phyloP scores from a whole-genome alignment of 805 yeast genomes.

The Pichia heedii region DNA sequence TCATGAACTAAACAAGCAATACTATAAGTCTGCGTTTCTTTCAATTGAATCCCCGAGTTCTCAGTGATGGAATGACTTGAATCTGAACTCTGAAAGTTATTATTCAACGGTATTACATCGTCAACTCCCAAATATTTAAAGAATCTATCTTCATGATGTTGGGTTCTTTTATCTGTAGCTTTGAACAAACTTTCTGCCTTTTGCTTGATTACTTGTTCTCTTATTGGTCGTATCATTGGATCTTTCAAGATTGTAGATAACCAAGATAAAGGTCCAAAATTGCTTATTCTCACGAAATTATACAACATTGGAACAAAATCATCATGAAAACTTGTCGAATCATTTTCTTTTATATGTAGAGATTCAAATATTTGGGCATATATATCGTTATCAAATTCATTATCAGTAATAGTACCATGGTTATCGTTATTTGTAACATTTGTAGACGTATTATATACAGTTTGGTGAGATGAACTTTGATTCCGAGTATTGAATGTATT shows the following conservation, averaged over 20 bases:
- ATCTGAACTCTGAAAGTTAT: neutral
- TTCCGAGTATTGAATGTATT: neutral
- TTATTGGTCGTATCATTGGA: conserved; percentile 28
- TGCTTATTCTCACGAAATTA: conserved; percentile 32
- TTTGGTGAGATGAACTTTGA: no score
- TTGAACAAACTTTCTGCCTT: conserved; percentile 12
- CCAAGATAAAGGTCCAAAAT: conserved; percentile 48
- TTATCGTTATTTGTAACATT: neutral
- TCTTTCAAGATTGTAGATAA: conserved; percentile 40
- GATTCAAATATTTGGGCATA: neutral
- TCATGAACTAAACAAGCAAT: neutral
- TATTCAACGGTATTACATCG: conserved; percentile 27
- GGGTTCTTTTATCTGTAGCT: conserved; percentile 7
- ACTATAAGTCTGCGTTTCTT: neutral
- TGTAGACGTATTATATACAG: no score
- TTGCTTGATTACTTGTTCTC: conserved; percentile 22
- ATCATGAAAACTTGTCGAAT: conserved; percentile 32
- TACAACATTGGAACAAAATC: conserved; percentile 36
- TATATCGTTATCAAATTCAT: no score
- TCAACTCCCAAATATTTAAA: conserved; percentile 31
- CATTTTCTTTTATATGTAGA: conserved; percentile 23
- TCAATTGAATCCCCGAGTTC: neutral
- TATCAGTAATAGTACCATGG: neutral
- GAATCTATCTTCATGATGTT: conserved; percentile 24
- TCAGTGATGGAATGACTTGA: neutral